Evolutionary conservation across 192 early-diverging fungal genomes (phyloP).

Genomic region (Mortierella antarctica): DNA sequence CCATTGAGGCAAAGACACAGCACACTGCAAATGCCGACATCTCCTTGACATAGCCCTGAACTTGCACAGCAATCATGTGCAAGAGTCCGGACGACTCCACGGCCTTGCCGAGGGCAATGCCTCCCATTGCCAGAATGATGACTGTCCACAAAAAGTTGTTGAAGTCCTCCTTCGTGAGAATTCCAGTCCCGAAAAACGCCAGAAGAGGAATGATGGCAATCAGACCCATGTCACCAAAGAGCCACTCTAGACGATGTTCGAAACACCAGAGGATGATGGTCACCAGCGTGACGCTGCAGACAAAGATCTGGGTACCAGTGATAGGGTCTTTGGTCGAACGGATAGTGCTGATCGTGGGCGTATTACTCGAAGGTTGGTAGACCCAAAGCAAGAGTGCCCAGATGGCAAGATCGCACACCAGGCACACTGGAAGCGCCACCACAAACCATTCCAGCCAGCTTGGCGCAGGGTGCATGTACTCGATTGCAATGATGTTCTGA

Average conservation of each 20-base stretch:
- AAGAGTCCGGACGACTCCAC: slow-evolving; percentile 91
- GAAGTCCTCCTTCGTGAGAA: slow-evolving; percentile 96
- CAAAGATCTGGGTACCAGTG: slow-evolving; percentile 78
- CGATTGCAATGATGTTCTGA: slow-evolving; percentile 97
- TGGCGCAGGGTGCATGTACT: slow-evolving; percentile 89
- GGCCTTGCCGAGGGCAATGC: slow-evolving; percentile 92
- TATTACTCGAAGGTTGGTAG: slow-evolving; percentile 80
- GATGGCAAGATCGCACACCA: slow-evolving; percentile 81
- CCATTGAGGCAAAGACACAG: slow-evolving; percentile 80
- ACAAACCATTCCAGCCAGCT: slow-evolving; percentile 94
- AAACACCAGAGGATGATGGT: slow-evolving; percentile 95
- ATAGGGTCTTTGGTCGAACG: slow-evolving; percentile 68
- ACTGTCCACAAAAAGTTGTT: slow-evolving; percentile 97
- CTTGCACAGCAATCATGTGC: slow-evolving; percentile 75
- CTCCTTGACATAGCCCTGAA: slow-evolving; percentile 73
- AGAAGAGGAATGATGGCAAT: slow-evolving; percentile 94
- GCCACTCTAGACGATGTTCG: slow-evolving; percentile 74
- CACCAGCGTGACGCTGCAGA: slow-evolving; percentile 73
- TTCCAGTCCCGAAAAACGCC: slow-evolving; percentile 89
- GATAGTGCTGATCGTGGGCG: slow-evolving; percentile 67
- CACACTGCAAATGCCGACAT: slow-evolving; percentile 78
- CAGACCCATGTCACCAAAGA: slow-evolving; percentile 96
- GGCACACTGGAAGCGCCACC: slow-evolving; percentile 86
- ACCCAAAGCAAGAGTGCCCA: slow-evolving; percentile 85
- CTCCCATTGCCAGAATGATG: slow-evolving; percentile 93